Evolutionary conservation across 352 stramenopile genomes (phyloP).

Genomic region (Phytopythium oedochilum): DNA sequence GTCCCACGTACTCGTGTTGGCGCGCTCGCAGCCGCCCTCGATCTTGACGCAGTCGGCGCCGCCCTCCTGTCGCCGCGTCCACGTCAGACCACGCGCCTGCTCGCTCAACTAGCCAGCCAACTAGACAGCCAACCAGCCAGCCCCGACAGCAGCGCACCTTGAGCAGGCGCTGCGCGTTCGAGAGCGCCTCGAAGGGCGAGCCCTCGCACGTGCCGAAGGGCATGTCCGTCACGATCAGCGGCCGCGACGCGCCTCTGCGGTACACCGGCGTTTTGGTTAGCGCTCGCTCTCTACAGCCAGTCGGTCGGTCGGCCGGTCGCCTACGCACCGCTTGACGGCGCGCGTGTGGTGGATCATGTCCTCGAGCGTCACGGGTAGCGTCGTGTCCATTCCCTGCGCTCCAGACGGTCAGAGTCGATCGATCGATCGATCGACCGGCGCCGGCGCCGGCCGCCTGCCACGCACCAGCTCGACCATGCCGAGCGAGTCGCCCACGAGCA

Average conservation of each 20-base stretch:
- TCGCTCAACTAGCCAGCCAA: too few species aligned
- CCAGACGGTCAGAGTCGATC: neutral
- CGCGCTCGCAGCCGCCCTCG: slow-evolving; percentile 90
- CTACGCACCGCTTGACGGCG: slow-evolving; percentile 88
- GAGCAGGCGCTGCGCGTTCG: slow-evolving; percentile 94
- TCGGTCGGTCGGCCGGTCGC: too few species aligned
- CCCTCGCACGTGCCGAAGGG: slow-evolving; percentile 97
- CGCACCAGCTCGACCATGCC: slow-evolving; percentile 96
- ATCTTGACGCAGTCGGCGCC: slow-evolving; percentile 98
- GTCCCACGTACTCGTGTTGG: slow-evolving; percentile 49
- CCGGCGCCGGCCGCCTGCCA: neutral
- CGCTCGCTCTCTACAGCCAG: too few species aligned
- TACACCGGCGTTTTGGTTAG: neutral
- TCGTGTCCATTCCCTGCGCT: slow-evolving; percentile 78
- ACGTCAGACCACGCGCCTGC: neutral
- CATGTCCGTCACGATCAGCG: slow-evolving; percentile 97
- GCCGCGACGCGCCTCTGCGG: slow-evolving; percentile 59
- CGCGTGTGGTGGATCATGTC: slow-evolving; percentile 98
- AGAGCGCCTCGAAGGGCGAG: slow-evolving; percentile 86
- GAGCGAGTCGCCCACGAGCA: slow-evolving; percentile 97
- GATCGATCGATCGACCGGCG: too few species aligned
- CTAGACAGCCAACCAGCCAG: too few species aligned
- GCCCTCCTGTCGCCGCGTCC: slow-evolving; percentile 85
- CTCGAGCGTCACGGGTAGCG: slow-evolving; percentile 94
- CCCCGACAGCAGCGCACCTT: slow-evolving; percentile 47